Conservation (phyloP, 208 protist genomes). For the Acanthamoeba royreba region DNA sequence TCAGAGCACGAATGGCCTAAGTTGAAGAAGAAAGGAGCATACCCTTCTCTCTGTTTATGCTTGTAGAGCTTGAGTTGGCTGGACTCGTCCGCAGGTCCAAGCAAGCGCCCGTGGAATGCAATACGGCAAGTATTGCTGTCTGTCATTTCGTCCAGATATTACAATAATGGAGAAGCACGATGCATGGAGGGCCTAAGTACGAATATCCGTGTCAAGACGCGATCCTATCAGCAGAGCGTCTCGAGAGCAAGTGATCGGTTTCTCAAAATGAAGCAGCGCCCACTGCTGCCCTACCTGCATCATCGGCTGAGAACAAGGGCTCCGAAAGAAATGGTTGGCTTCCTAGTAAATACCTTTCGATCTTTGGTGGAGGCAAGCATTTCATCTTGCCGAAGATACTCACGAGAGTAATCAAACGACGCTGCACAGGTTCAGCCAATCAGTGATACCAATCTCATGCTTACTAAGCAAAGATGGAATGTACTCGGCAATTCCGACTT, state of each 20-base stretch:
- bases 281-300: conserved; percentile 32
- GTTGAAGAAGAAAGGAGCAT: not conserved
- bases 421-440: not conserved
- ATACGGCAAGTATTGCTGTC: conserved; percentile 49
- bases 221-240: conserved; percentile 56
- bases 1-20: not conserved
- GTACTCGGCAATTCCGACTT: not conserved
- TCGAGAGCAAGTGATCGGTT: conserved; percentile 53
- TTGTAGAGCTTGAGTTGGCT: conserved; percentile 55
- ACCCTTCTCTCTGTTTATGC: conserved; percentile 29
- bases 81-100: not conserved
- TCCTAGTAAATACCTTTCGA: not conserved
- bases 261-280: conserved; percentile 67
- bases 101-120: conserved; percentile 58
- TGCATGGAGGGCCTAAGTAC: not conserved
- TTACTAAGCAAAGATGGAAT: not conserved
- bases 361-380: not conserved
- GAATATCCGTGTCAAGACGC: conserved; percentile 54
- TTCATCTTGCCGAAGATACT: not conserved
- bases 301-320: no score
- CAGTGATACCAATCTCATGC: no score
- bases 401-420: not conserved
- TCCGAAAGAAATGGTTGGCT: no score
- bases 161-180: not conserved
- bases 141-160: no score